Percentiles rank a stretch among this genome's conserved stretches.
Conservation (phyloP, 768 basidiomycete genomes). For the Phaeolepiota aurea region DNA sequence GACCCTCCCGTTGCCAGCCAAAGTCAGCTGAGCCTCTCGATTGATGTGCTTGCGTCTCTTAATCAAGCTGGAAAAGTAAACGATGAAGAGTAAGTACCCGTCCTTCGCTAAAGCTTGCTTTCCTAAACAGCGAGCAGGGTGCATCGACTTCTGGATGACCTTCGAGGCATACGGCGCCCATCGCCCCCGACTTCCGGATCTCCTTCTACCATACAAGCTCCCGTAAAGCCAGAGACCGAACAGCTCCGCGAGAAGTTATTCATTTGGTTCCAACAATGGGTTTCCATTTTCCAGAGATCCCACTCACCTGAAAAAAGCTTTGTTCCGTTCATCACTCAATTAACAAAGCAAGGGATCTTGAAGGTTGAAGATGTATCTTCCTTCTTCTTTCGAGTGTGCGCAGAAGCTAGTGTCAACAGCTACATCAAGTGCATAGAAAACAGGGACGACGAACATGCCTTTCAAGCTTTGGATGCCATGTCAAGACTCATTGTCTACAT, state of each 20-base stretch:
- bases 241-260: conserved; percentile 69
- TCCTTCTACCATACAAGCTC: conserved; percentile 27
- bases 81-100: conserved; percentile 71
- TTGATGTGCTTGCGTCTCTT: conserved; percentile 76
- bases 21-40: conserved; percentile 67
- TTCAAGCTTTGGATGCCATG: conserved; percentile 93
- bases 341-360: conserved; percentile 94
- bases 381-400: conserved; percentile 97
- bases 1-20: conserved; percentile 78
- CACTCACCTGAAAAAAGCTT: conserved; percentile 91
- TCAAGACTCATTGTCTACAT: conserved; percentile 94
- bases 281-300: conserved; percentile 86
- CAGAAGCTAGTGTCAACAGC: conserved; percentile 86
- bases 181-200: conserved; percentile 30
- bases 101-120: conserved; percentile 2
- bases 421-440: conserved; percentile 71
- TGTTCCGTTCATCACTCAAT: conserved; percentile 92
- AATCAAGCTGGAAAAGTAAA: conserved; percentile 69
- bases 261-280: conserved; percentile 92
- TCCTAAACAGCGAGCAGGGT: conserved; percentile 34
- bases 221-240: conserved; percentile 63
- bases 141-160: conserved; percentile 69
- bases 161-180: conserved; percentile 57
- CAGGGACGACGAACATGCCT: conserved; percentile 69
- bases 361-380: conserved; percentile 95